Evolutionary conservation across 257 asterid genomes (phyloP), one percentile per base, ranked within the genome.

Genomic region (Nicotiana otophora): DNA sequence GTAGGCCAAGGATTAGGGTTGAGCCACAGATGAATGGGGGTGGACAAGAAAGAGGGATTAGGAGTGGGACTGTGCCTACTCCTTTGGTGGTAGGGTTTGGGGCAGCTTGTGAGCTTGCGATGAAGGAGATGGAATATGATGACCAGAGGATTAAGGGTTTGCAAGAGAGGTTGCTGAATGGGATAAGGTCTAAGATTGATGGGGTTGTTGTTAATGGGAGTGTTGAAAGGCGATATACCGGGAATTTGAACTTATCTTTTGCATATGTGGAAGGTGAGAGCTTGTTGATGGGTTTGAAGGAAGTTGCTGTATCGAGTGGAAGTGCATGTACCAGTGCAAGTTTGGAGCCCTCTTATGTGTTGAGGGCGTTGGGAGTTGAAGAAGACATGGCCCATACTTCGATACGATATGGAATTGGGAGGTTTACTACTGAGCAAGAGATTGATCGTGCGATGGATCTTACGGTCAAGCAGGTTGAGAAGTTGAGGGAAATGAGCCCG

Each of bases 311-410:
- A 36, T 96, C 99, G 0, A 96, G 99, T 84, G 99, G 99, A 23
- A 93, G 99, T 78, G 99, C 99, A 0, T 96, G 99, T 83, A 96
- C 98, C 0, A 96, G 98, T 78, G 98, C 99, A 2, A 96, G 98
- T 84, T 90, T 94, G 92, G 99, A 96, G 91, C 99, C 99, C 0
- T 96, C 99, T 0, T 96, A 96, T 51, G 99, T 96, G 31, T 84
- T 96, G 89, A 96, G 98, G 88, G 98, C 99, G 0, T 87, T 96
- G 89, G 99, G 99, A 19, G 98, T 96, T 26, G 99, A 94, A 9
- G 99, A 96, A 82, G 99, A 96, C 70, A 96, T 96, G 99, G 99
- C 99, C 0, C 98, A 94, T 83, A 96, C 99, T 0, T 96, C 99
- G 1, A 96, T 96, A 55, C 92, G 99, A 88, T 96, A 93, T 64